Percentiles rank a stretch among this genome's conserved stretches.
phyloP scores from a whole-genome alignment of 2,329 filamentous ascomycete genomes.

The Exophiala sideris region DNA sequence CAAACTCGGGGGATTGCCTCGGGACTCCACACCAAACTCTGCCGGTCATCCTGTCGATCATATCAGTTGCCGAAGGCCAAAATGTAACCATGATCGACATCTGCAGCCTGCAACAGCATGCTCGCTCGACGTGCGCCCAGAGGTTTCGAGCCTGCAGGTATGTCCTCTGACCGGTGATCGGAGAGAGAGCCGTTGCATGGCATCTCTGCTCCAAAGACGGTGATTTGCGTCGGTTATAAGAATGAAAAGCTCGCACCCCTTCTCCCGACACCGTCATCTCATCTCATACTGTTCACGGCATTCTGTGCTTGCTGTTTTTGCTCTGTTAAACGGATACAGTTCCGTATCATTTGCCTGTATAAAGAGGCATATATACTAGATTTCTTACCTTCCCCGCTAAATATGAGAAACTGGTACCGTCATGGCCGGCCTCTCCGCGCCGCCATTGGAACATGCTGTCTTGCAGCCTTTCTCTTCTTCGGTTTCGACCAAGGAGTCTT shows the following conservation, averaged over 20 bases:
- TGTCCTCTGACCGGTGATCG: no score
- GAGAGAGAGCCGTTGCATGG: no score
- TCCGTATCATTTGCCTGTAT: no score
- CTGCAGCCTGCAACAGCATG: neutral
- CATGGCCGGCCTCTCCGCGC: neutral
- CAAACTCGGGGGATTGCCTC: neutral
- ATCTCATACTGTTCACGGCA: no score
- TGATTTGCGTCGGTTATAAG: no score
- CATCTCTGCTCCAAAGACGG: no score
- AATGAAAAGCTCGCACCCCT: no score
- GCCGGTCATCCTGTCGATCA: neutral
- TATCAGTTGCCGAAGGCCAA: neutral
- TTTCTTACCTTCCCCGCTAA: neutral
- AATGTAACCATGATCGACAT: neutral
- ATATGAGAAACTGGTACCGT: neutral
- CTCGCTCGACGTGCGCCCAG: neutral
- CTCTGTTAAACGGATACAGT: no score
- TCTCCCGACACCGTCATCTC: no score
- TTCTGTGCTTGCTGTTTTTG: no score
- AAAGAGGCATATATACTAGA: no score
- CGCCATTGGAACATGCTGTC: slow-evolving; percentile 29
- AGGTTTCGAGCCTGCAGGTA: neutral
- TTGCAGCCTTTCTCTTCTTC: slow-evolving; percentile 26
- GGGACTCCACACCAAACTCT: neutral
- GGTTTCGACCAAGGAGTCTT: slow-evolving; percentile 42